These are phyloP conservation scores for Thymus mandschuricus DNA, from an alignment of 257 asterid species.

Conservation along the genomic window DNA sequence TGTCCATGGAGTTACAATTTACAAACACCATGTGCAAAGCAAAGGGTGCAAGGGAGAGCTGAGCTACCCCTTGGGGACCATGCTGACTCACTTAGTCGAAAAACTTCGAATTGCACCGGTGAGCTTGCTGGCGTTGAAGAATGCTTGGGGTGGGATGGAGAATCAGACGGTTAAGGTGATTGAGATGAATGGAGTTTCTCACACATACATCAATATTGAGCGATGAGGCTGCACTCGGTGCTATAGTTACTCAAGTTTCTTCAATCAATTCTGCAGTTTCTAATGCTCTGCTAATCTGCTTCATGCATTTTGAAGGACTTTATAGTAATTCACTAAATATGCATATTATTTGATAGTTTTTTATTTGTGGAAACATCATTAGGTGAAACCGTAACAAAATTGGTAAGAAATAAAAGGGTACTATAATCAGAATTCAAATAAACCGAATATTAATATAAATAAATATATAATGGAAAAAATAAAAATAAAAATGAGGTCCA, in stretches of 20 bases:
- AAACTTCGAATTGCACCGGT: conserved; percentile 36
- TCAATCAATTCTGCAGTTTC: conserved; percentile 40
- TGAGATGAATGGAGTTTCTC: conserved; percentile 68
- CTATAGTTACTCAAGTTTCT: conserved; percentile 47
- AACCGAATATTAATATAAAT: too few relatives aligned
- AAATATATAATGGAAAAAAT: too few relatives aligned
- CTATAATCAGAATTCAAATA: too few relatives aligned
- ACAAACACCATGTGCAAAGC: conserved; percentile 34
- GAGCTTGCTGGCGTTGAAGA: conserved; percentile 65
- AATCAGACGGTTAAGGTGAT: conserved; percentile 53
- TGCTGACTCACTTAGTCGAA: neutral
- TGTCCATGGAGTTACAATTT: conserved; percentile 20
- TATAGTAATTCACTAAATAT: neutral
- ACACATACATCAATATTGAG: conserved; percentile 48
- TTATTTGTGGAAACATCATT: too few relatives aligned
- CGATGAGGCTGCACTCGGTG: conserved; percentile 50
- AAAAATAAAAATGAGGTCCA: too few relatives aligned
- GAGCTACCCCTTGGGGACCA: conserved; percentile 44
- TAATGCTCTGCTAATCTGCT: neutral
- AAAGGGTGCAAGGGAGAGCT: too few relatives aligned
- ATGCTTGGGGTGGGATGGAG: conserved; percentile 43
- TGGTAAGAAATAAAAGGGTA: too few relatives aligned
- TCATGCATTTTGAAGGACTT: conserved; percentile 22
- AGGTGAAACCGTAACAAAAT: too few relatives aligned
- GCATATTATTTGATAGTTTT: too few relatives aligned